Percentiles rank a stretch among this genome's conserved stretches.
phyloP scores from a whole-genome alignment of 495 filamentous ascomycete species.

The Penicillium manginii region DNA sequence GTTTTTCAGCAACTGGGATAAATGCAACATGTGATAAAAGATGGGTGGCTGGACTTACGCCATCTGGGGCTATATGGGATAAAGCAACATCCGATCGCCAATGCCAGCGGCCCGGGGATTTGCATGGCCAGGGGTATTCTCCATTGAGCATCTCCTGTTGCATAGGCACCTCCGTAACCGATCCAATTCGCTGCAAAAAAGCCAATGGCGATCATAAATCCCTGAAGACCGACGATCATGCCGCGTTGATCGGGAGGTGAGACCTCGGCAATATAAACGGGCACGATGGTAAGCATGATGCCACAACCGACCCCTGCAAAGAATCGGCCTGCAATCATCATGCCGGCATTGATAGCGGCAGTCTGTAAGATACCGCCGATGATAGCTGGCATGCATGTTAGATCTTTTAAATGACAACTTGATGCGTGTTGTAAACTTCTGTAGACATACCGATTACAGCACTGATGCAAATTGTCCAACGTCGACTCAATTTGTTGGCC shows the following conservation, averaged over 20 bases:
- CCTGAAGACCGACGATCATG: constrained; percentile 14
- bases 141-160: constrained; percentile 5
- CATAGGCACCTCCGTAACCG: constrained; percentile 3
- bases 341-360: constrained; percentile 31
- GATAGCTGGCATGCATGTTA: neutral
- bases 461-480: constrained; percentile 32
- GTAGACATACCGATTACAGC: constrained; percentile 46
- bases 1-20: neutral
- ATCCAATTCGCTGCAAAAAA: constrained; percentile 10
- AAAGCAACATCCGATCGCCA: constrained; percentile 23
- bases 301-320: constrained; percentile 36
- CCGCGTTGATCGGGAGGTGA: constrained; percentile 32
- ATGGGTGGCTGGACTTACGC: constrained; percentile 13
- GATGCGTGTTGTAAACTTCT: neutral
- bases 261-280: constrained; percentile 44
- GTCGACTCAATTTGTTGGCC: constrained; percentile 28
- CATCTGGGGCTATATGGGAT: constrained; percentile 25
- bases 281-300: constrained; percentile 30
- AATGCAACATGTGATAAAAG: neutral
- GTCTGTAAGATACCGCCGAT: constrained; percentile 50
- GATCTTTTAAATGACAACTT: neutral
- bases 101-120: constrained; percentile 22
- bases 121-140: constrained; percentile 9
- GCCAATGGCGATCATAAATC: constrained; percentile 10
- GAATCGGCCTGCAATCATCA: constrained; percentile 39